Evolutionary conservation across 1,284 basidiomycete genomes (phyloP).

Genomic region (Ustilago vetiveriae): DNA sequence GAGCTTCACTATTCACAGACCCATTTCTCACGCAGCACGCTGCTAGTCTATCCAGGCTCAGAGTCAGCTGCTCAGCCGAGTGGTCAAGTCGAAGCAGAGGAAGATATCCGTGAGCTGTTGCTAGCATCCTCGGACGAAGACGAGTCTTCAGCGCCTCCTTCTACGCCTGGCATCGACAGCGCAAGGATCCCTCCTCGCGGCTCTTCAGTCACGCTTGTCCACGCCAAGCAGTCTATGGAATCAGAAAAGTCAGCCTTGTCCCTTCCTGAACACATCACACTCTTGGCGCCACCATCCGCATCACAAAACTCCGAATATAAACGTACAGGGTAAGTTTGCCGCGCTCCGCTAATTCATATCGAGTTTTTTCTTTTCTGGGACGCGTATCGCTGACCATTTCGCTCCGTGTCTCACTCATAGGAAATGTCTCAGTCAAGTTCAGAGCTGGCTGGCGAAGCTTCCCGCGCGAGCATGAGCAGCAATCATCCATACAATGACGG

Average conservation of each 20-base stretch:
- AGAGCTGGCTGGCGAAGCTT: constrained; percentile 38
- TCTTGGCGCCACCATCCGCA: constrained; percentile 15
- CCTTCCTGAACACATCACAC: constrained; percentile 13
- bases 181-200: constrained; percentile 26
- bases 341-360: not conserved
- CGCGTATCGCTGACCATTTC: no score
- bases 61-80: not conserved
- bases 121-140: constrained; percentile 37
- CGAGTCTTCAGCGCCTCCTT: constrained; percentile 24
- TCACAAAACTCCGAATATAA: not conserved
- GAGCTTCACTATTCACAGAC: constrained; percentile 42
- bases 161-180: constrained; percentile 25
- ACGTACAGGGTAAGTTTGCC: constrained; percentile 24
- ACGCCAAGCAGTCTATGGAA: constrained; percentile 36
- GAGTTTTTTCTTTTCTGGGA: no score
- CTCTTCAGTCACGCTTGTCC: constrained; percentile 5
- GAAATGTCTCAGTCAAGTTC: constrained; percentile 40
- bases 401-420: no score
- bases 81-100: constrained; percentile 7
- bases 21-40: constrained; percentile 33
- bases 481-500: constrained; percentile 1
- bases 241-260: constrained; percentile 23
- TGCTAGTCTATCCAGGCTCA: constrained; percentile 29
- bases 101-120: constrained; percentile 36
- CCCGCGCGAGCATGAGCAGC: constrained; percentile 27